Conservation (phyloP, 768 basidiomycete genomes). For the Rhodotorula babjevae region DNA sequence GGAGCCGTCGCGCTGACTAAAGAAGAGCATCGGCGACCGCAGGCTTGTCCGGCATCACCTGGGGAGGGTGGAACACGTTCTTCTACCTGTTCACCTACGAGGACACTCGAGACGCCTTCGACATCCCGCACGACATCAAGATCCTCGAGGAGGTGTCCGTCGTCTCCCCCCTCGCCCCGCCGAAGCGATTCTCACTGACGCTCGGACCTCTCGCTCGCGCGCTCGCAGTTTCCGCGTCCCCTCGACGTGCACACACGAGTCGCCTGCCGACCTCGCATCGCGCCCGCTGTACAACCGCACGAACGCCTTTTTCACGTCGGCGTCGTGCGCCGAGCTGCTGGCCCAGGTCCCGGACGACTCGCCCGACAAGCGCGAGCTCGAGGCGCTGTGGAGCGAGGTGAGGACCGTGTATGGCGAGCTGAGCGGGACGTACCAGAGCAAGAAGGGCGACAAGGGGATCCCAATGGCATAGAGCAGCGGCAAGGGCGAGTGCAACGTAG, state of each 20-base stretch:
- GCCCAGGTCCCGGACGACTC: constrained; percentile 5
- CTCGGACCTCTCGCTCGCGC: background rate
- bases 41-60: constrained; percentile 43
- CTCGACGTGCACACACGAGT: constrained; percentile 9
- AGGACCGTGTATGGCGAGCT: constrained; percentile 35
- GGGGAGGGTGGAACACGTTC: constrained; percentile 41
- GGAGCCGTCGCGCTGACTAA: too few relatives aligned
- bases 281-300: constrained; percentile 42
- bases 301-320: constrained; percentile 41
- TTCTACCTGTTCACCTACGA: constrained; percentile 42
- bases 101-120: constrained; percentile 43
- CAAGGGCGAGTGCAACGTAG: too few relatives aligned
- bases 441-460: constrained; percentile 40
- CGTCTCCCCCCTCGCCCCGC: background rate
- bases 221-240: constrained; percentile 7
- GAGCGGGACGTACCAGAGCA: constrained; percentile 38
- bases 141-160: constrained; percentile 39
- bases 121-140: constrained; percentile 35
- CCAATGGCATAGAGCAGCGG: constrained; percentile 32
- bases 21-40: background rate
- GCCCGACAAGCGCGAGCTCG: constrained; percentile 20
- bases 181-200: background rate
- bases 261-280: constrained; percentile 9
- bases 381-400: constrained; percentile 24
- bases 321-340: constrained; percentile 33